These are phyloP conservation scores for Acacia confusa DNA, from an alignment of 306 rosid genomes.

Conservation along the genomic window DNA sequence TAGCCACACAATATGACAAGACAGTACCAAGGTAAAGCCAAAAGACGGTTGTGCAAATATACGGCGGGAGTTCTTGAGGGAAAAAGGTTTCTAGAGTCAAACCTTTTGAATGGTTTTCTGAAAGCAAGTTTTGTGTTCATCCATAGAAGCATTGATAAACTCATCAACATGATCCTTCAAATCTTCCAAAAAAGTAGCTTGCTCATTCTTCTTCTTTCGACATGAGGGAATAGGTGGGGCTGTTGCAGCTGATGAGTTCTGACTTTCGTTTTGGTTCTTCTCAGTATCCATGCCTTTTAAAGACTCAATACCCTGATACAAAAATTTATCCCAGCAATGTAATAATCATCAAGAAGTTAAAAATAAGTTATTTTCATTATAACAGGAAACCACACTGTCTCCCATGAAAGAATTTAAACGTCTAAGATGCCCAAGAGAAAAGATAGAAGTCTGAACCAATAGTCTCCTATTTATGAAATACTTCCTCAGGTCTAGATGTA, in stretches of 20 bases:
- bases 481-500: no score
- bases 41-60: background rate
- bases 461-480: background rate
- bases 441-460: background rate
- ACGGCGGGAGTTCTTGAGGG: background rate
- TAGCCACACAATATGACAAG: constrained; percentile 17
- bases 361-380: background rate
- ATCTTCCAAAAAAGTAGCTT: constrained; percentile 80
- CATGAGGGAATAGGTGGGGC: constrained; percentile 54
- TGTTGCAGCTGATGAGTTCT: constrained; percentile 36
- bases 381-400: background rate
- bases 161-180: constrained; percentile 89
- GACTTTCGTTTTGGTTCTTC: constrained; percentile 46
- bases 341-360: constrained; percentile 2
- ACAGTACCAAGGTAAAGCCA: background rate
- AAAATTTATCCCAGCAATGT: background rate
- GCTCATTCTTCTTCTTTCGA: constrained; percentile 74
- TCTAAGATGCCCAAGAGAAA: background rate
- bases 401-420: background rate
- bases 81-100: constrained; percentile 4
- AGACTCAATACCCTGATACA: background rate
- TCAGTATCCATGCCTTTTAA: constrained; percentile 57
- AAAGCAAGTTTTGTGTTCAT: constrained; percentile 86
- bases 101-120: constrained; percentile 81
- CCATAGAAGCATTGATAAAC: constrained; percentile 82